These are phyloP conservation scores for Bonia amplexicaulis DNA, from an alignment of 176 grass and related monocot genomes.

Conservation along the genomic window DNA sequence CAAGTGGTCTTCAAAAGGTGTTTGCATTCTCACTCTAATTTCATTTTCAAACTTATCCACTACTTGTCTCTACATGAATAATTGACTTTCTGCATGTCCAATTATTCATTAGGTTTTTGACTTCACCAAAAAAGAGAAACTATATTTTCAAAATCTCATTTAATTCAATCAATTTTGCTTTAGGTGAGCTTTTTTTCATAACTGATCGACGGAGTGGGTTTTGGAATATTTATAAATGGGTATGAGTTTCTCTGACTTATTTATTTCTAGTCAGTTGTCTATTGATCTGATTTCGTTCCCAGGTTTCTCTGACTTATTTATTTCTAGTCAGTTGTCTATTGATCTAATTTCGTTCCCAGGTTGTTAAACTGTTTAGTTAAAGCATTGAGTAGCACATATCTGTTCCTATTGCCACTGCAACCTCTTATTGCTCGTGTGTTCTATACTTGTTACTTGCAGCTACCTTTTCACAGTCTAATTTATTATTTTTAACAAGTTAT, in stretches of 20 bases:
- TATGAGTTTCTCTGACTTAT: slow-evolving; percentile 33
- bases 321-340: slow-evolving; percentile 9
- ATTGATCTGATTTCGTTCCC: neutral
- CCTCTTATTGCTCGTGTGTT: neutral
- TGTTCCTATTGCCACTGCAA: neutral
- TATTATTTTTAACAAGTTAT: neutral
- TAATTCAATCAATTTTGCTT: slow-evolving; percentile 18
- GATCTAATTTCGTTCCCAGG: neutral
- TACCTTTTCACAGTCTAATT: neutral
- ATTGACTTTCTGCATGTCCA: neutral
- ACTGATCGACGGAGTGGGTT: slow-evolving; percentile 77
- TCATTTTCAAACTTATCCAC: neutral
- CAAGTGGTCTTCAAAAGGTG: slow-evolving; percentile 93
- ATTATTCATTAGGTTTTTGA: neutral
- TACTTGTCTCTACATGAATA: neutral
- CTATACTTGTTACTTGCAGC: neutral
- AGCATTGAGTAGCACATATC: neutral
- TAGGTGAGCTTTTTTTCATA: slow-evolving; percentile 91
- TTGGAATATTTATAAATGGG: slow-evolving; percentile 98
- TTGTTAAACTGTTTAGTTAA: neutral
- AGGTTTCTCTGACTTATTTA: slow-evolving; percentile 14
- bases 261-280: slow-evolving; percentile 13
- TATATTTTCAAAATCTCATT: slow-evolving; percentile 25
- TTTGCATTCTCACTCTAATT: neutral
- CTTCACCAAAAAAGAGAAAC: neutral